Percentiles rank a stretch among this genome's conserved stretches.
Evolutionary conservation across 805 yeast genomes (phyloP).

Genomic region (Candida sphagnicola): DNA sequence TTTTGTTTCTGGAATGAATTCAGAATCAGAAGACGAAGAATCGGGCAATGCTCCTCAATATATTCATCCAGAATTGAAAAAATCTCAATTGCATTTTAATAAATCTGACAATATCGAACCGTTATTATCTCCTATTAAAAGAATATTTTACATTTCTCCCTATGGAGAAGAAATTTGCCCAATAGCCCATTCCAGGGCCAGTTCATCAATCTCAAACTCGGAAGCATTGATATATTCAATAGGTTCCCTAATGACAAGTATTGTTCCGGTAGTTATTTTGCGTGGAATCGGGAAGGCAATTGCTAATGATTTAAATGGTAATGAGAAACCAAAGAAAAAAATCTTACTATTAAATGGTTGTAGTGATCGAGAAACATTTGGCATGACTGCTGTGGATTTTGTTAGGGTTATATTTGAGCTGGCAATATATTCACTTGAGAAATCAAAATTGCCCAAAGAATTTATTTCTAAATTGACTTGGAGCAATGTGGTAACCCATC

Average conservation of each 20-base stretch:
- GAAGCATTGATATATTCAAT: constrained; percentile 69
- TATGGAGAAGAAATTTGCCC: constrained; percentile 87
- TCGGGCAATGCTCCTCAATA: constrained; percentile 67
- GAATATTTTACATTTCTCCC: constrained; percentile 78
- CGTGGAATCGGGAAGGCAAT: constrained; percentile 72
- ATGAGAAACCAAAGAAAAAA: constrained; percentile 32
- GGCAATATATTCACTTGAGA: constrained; percentile 46
- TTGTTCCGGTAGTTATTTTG: constrained; percentile 71
- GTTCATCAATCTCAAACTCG: constrained; percentile 45
- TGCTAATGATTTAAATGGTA: constrained; percentile 14
- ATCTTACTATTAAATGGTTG: constrained; percentile 70
- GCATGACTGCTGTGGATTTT: constrained; percentile 59
- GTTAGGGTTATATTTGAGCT: constrained; percentile 53
- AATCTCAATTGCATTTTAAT: constrained; percentile 70
- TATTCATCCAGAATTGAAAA: constrained; percentile 72
- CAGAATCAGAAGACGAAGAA: constrained; percentile 28
- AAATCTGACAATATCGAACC: constrained; percentile 54
- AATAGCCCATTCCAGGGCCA: constrained; percentile 59
- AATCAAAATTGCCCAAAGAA: constrained; percentile 10
- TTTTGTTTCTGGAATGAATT: not conserved
- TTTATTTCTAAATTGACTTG: constrained; percentile 21
- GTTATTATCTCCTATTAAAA: constrained; percentile 66
- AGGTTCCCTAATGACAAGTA: constrained; percentile 87
- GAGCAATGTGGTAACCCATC: constrained; percentile 56
- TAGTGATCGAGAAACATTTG: constrained; percentile 75